phyloP scores from a whole-genome alignment of 352 stramenopile genomes.

The Phytopythium aichiense region DNA sequence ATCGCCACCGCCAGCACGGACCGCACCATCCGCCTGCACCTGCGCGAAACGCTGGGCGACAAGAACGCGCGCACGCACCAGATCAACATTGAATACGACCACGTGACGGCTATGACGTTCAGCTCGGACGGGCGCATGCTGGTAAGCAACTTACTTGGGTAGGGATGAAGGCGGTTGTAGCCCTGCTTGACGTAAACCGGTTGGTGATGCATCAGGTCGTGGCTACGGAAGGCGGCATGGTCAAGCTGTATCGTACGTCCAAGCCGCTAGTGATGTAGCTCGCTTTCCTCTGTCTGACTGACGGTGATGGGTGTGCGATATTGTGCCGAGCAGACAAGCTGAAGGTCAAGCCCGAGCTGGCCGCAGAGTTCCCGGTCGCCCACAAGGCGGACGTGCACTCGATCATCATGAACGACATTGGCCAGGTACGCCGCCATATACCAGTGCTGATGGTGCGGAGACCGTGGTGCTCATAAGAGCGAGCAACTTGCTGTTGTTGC shows the following conservation, averaged over 20 bases:
- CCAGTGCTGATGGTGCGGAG: background rate
- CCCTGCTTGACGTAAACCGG: background rate
- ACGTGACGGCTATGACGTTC: conserved; percentile 70
- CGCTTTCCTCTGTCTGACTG: background rate
- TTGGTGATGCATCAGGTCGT: conserved; percentile 26
- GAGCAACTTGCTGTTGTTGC: background rate
- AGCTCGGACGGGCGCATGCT: conserved; percentile 71
- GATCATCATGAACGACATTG: conserved; percentile 81
- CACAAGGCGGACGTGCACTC: conserved; percentile 81
- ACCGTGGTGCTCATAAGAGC: background rate
- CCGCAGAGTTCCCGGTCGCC: conserved; percentile 48
- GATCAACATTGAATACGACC: conserved; percentile 79
- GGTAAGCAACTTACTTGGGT: conserved; percentile 14
- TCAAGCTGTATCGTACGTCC: conserved; percentile 71
- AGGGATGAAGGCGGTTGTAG: background rate
- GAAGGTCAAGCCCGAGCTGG: conserved; percentile 64
- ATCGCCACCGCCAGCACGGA: conserved; percentile 70
- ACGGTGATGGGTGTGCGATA: background rate
- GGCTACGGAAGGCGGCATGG: conserved; percentile 56
- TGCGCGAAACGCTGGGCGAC: conserved; percentile 55
- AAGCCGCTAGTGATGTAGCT: background rate
- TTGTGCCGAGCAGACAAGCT: conserved; percentile 57
- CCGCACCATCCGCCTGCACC: conserved; percentile 67
- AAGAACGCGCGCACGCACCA: conserved; percentile 57
- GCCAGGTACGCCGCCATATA: conserved; percentile 31